These are phyloP conservation scores for Hyaloscypha variabilis DNA, from an alignment of 495 filamentous ascomycete species.

Conservation along the genomic window DNA sequence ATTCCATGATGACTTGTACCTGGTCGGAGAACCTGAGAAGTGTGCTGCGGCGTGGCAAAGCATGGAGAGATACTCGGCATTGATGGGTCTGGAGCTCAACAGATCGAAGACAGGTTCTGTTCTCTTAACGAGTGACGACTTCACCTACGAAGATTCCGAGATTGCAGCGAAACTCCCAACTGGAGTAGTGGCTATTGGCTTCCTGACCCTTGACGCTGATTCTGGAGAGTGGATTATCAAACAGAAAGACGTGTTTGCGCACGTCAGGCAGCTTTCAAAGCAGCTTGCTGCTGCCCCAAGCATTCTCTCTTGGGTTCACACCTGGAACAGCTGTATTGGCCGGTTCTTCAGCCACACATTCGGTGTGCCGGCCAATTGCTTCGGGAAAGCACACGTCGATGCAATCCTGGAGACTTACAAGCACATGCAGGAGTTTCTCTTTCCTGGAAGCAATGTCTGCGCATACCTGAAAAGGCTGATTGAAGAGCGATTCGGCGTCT, in stretches of 20 bases:
- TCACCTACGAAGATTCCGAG: slow-evolving; percentile 22
- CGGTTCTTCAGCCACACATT: slow-evolving; percentile 71
- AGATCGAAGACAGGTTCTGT: slow-evolving; percentile 63
- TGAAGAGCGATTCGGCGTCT: slow-evolving; percentile 52
- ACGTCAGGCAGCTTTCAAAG: slow-evolving; percentile 62
- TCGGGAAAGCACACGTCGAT: slow-evolving; percentile 65
- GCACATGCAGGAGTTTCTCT: slow-evolving; percentile 57
- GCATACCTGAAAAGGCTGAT: slow-evolving; percentile 57
- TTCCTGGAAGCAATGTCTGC: slow-evolving; percentile 47
- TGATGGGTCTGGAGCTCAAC: slow-evolving; percentile 65
- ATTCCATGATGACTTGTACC: slow-evolving; percentile 72
- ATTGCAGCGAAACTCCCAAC: slow-evolving; percentile 44
- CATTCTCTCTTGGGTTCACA: slow-evolving; percentile 66
- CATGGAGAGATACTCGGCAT: slow-evolving; percentile 55
- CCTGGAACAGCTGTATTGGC: slow-evolving; percentile 66
- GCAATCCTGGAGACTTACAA: slow-evolving; percentile 60
- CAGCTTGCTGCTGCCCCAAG: slow-evolving; percentile 58
- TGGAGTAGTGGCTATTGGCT: slow-evolving; percentile 66
- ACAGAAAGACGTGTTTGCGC: slow-evolving; percentile 59
- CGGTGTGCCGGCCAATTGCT: slow-evolving; percentile 64
- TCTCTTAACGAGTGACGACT: slow-evolving; percentile 35
- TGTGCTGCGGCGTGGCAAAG: slow-evolving; percentile 60
- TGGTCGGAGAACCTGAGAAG: slow-evolving; percentile 59
- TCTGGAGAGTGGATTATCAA: slow-evolving; percentile 64
- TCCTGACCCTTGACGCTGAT: slow-evolving; percentile 56